phyloP scores from a whole-genome alignment of 1,284 basidiomycete genomes.

The Cutaneotrichosporon cyanovorans region DNA sequence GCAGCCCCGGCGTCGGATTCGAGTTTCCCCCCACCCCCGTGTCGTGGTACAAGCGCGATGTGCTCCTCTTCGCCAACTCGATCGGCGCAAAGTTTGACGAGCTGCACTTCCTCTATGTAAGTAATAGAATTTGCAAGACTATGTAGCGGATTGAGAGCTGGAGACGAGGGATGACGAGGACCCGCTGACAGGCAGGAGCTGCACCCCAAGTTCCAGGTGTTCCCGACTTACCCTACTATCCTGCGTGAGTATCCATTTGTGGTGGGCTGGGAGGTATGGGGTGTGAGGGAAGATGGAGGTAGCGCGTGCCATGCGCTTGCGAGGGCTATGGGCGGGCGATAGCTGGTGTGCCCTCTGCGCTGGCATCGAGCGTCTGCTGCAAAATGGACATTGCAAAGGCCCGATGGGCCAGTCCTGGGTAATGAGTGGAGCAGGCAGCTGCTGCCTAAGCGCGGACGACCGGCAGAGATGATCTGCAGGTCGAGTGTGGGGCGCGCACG shows the following conservation, averaged over 20 bases:
- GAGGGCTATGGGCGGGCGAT: no score
- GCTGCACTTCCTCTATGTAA: conserved; percentile 18
- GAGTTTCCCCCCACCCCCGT: conserved; percentile 11
- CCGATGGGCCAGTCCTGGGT: no score
- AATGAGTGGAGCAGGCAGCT: no score
- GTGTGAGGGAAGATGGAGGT: neutral
- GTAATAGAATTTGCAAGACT: neutral
- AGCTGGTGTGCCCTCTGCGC: no score
- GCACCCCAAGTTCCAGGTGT: conserved; percentile 15
- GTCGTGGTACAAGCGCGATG: conserved; percentile 15
- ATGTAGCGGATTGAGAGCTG: neutral
- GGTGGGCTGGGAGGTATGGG: neutral
- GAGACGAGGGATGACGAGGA: neutral
- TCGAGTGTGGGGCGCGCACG: no score
- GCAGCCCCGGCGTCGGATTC: conserved; percentile 12
- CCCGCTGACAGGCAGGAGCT: conserved; percentile 9
- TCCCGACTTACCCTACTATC: conserved; percentile 18
- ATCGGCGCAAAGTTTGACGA: conserved; percentile 16
- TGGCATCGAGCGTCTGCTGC: no score
- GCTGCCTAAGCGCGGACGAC: no score
- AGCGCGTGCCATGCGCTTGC: no score
- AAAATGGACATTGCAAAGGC: no score
- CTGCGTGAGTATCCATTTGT: conserved; percentile 13
- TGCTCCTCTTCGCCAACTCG: conserved; percentile 19
- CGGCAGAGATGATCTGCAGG: no score